These are phyloP conservation scores for Nakazawaea peltata DNA, from an alignment of 805 yeast genomes.

Conservation along the genomic window DNA sequence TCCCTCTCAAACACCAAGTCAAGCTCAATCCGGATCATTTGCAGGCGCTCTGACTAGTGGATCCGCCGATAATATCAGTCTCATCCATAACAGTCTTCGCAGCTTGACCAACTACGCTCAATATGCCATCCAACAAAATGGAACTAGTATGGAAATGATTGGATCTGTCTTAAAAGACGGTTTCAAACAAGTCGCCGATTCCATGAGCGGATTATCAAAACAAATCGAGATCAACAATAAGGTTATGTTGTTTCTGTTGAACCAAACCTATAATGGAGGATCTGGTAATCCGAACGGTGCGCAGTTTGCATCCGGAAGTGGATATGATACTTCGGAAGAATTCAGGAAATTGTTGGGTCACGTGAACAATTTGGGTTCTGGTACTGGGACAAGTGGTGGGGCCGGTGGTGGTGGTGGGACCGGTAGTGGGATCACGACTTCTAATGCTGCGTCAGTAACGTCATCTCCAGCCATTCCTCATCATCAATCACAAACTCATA, in stretches of 20 bases:
- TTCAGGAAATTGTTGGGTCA: conserved; percentile 5
- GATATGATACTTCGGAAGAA: no score
- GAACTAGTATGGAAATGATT: neutral
- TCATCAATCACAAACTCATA: no score
- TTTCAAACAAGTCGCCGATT: conserved; percentile 3
- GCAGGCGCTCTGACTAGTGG: no score
- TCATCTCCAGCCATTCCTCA: no score
- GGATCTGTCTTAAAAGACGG: conserved; percentile 6
- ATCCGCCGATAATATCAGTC: conserved; percentile 3
- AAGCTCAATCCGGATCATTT: no score
- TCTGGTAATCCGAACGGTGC: neutral
- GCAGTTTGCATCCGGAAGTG: no score
- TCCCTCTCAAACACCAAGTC: neutral
- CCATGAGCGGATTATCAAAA: conserved; percentile 1
- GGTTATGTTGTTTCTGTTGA: conserved; percentile 6
- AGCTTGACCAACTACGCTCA: conserved; percentile 7
- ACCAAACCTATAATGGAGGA: neutral
- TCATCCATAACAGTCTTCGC: conserved; percentile 6
- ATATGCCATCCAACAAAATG: conserved; percentile 2
- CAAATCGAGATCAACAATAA: conserved; percentile 9
- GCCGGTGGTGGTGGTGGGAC: no score
- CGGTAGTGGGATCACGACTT: no score
- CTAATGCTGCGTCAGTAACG: no score
- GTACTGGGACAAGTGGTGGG: no score
- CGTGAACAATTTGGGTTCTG: conserved; percentile 6